Base-by-base conservation (phyloP, 2,329 filamentous ascomycete species). In the Macroventuria anomochaeta region DNA sequence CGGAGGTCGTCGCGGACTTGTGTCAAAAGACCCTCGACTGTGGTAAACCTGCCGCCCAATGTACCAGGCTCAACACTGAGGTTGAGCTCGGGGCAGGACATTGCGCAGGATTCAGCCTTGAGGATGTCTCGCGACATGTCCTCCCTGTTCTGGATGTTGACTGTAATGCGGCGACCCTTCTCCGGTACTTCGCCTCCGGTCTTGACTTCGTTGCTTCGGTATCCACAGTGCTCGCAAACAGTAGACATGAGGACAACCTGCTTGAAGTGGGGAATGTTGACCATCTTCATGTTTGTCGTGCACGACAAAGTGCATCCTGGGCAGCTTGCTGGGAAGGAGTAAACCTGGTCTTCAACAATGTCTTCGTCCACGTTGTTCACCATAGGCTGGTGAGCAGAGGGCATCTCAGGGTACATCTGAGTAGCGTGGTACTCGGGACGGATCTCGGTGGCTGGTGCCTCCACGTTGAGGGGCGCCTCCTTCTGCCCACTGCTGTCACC, bases 211-310 rank as follows among this genome's bases (percentile, higher is more conserved):
- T 96, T 97, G 64, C 89, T 95, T 58, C 91, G 88, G 80, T 97
- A 96, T 53, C 93, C 93, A 73, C 95, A 99, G 74, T 88, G 83
- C 23, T 93, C 88, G 77, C 95, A 99, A 23, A 91, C 88, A 2
- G 93, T 97, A 64, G 88, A 93, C 90, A 96, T 97, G 66, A 99
- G 83, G 33, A 97, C 88, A 3, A 99, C 95, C 71, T 97, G 91
- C 78, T 97, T 96, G 80, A 99, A 99, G 78, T 96, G 89, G 0
- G 95, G 95, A 58, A 99, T 97, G 68, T 96, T 91, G 52, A 97
- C 91, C 88, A 96, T 96, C 81, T 97, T 96, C 91, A 97, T 97
- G 76, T 96, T 93, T 8, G 96, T 96, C 3, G 87, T 86, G 77
- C 93, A 97, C 4, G 86, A 79, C 75, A 90, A 90, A 69, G 88